Conservation (phyloP, 805 yeast genomes). For the Barnettozyma californica region DNA sequence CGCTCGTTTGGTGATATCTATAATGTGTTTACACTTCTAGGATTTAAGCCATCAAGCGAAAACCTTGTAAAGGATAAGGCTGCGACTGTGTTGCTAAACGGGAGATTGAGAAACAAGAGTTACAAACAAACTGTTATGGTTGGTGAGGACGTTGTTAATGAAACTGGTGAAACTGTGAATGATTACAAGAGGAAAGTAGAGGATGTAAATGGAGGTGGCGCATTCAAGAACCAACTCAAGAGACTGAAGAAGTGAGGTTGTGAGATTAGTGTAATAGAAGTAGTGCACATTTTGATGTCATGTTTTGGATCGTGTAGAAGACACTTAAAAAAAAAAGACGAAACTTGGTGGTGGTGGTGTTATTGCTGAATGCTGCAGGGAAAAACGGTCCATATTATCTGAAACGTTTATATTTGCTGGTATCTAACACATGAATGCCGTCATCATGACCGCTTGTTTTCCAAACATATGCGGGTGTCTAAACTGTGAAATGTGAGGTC, state of each 20-base stretch:
- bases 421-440: too few relatives aligned
- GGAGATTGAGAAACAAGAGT: slow-evolving; percentile 65
- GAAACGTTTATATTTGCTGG: too few relatives aligned
- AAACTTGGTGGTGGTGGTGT: too few relatives aligned
- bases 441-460: too few relatives aligned
- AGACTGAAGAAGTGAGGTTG: slow-evolving; percentile 13
- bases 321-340: too few relatives aligned
- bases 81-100: slow-evolving; percentile 60
- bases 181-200: slow-evolving; percentile 18
- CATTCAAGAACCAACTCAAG: slow-evolving; percentile 22
- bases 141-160: slow-evolving; percentile 39
- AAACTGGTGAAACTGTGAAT: slow-evolving; percentile 14
- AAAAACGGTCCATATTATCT: too few relatives aligned
- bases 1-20: slow-evolving; percentile 66
- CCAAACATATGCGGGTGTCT: too few relatives aligned
- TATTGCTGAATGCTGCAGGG: too few relatives aligned
- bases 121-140: slow-evolving; percentile 69
- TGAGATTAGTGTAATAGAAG: too few relatives aligned
- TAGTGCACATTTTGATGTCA: too few relatives aligned
- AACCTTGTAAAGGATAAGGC: slow-evolving; percentile 55
- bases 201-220: slow-evolving; percentile 19
- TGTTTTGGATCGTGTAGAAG: too few relatives aligned
- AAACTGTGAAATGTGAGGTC: not conserved
- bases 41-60: slow-evolving; percentile 53
- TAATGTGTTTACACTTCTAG: slow-evolving; percentile 61